Percentiles rank a stretch among this genome's conserved stretches.
phyloP scores from a whole-genome alignment of 345 rosid genomes.

The Raphanus sativus region DNA sequence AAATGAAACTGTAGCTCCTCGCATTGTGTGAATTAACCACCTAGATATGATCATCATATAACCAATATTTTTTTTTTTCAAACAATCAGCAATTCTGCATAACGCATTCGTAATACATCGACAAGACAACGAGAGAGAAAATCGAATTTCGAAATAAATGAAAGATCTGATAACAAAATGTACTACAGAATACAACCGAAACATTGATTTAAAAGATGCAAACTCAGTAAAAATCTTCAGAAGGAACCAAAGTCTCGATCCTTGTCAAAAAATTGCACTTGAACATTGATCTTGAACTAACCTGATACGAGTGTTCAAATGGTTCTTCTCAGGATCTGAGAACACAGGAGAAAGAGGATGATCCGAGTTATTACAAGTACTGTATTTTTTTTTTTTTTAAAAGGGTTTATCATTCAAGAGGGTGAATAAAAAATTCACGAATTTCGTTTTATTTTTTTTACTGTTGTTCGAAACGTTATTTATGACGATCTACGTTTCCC shows the following conservation, averaged over 20 bases:
- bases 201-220: not conserved
- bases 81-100: not conserved
- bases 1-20: no score
- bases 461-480: not conserved
- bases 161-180: conserved; percentile 11
- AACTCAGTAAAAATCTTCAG: not conserved
- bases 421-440: conserved; percentile 7
- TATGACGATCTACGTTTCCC: conserved; percentile 29
- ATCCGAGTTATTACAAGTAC: conserved; percentile 24
- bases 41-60: conserved; percentile 1
- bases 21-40: conserved; percentile 11
- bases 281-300: conserved; percentile 15
- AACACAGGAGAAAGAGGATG: conserved; percentile 27
- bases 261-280: not conserved
- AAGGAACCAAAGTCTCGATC: not conserved
- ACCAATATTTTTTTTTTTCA: not conserved
- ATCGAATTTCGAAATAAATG: not conserved
- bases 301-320: conserved; percentile 23
- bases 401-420: conserved; percentile 33
- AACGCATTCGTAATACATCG: not conserved
- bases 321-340: conserved; percentile 35
- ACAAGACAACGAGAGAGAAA: not conserved
- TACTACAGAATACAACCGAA: not conserved
- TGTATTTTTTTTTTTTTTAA: not conserved
- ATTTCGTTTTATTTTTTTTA: not conserved